A percentile compares a stretch with the other conserved stretches of the same genome.
Evolutionary conservation across 2,329 filamentous ascomycete species (phyloP).

Genomic region (Xylaria sp.): DNA sequence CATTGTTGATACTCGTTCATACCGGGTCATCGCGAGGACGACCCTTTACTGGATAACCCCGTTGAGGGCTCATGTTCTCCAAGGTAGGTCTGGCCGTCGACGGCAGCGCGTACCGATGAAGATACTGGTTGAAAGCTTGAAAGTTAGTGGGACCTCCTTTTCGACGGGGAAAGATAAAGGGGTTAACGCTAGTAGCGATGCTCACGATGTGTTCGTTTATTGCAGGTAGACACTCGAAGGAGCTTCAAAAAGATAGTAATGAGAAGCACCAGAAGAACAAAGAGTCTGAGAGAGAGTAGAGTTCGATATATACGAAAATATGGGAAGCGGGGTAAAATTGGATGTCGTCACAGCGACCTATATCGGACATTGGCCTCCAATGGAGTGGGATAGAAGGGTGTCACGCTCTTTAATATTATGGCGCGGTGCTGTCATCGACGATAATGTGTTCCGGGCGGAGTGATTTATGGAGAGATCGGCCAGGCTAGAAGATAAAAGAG

Average conservation of each 20-base stretch:
- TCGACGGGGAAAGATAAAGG: conserved; percentile 13
- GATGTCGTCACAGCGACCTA: conserved; percentile 43
- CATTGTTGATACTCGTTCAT: conserved; percentile 46
- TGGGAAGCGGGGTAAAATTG: conserved; percentile 40
- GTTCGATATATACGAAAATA: conserved; percentile 29
- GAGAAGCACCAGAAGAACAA: not conserved
- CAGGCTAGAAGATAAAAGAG: not conserved
- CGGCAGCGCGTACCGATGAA: conserved; percentile 47
- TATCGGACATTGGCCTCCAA: conserved; percentile 28
- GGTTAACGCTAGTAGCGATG: conserved; percentile 36
- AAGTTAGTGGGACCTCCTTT: conserved; percentile 35
- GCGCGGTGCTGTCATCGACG: not conserved
- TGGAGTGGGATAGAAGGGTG: conserved; percentile 14
- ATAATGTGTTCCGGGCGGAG: conserved; percentile 4
- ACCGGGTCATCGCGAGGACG: conserved; percentile 39
- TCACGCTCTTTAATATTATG: conserved; percentile 5
- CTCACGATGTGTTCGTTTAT: conserved; percentile 42
- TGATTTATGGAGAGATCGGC: conserved; percentile 24
- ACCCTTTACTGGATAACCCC: conserved; percentile 48
- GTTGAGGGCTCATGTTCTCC: conserved; percentile 45
- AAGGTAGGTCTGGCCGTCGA: conserved; percentile 39
- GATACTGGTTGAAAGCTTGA: conserved; percentile 33
- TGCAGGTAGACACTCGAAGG: conserved; percentile 10
- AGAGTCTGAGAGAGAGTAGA: not conserved
- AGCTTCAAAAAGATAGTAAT: not conserved